Base-by-base conservation (phyloP, 2,329 filamentous ascomycete genomes). In the Ophiocordyceps camponoti-leonardi region DNA sequence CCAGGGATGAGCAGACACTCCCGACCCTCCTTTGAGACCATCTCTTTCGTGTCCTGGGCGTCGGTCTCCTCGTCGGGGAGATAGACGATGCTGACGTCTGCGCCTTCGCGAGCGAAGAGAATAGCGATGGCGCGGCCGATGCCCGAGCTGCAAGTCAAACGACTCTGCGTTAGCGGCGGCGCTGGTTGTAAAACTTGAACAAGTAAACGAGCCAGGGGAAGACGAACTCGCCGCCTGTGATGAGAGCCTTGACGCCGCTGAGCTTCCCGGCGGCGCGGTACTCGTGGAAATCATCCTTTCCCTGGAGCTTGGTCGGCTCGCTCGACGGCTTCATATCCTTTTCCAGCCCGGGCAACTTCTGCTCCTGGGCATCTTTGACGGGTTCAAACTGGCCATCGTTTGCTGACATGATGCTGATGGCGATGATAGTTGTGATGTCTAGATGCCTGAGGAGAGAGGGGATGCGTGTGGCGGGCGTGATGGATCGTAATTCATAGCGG, bases 101-200 rank as follows among this genome's bases (percentile, higher is more conserved):
- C 71, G 2, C 75, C 74, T 53, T 79, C 74, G 10, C 71, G 64
- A 0, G 75, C 74, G 58, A 75, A 74, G 2, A 77, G 58, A 1
- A 76, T 63, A 0, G 72, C 73, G 1, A 74, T 65, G 1, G 71
- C 62, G 11, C 72, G 67, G 18, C 73, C 72, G 42, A 77, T 77
- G 5, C 70, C 71, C 1, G 69, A 73, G 49, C 69, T 72, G 39
- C 1, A 42, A 28, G n/a, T 3, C 0, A 0, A 8, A 11, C n/a
- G 40, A 8, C 8, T 26, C 8, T 14, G 5, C 11, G 42, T 26
- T 28, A 45, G 28, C 13, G 22, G 13, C 11, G 3, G 7, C 40
- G n/a, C 23, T n/a, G n/a, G n/a, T n/a, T n/a, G n/a, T n/a, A 26
- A 8, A 26, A 26, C 8, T 5, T 1, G 11, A 23, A n/a, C 16